Evolutionary conservation across 2,329 filamentous ascomycete genomes (phyloP), one percentile per base, ranked within the genome.

Genomic region (Exophiala sp.): DNA sequence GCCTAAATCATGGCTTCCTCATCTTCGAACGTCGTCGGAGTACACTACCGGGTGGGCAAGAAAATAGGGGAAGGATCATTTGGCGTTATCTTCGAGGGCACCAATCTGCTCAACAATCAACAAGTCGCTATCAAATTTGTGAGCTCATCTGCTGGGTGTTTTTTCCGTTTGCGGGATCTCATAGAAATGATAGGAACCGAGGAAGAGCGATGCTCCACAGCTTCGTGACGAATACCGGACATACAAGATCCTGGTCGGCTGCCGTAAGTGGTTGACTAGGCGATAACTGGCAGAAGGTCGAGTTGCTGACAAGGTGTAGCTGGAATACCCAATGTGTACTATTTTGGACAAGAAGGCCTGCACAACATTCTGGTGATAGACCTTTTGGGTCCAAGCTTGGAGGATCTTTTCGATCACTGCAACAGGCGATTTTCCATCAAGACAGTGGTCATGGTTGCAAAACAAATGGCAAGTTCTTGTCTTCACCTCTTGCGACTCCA

Each of bases 41-140:
- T 99, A 64, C 94, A 99, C 78, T 99, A 99, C 75, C 84, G 94
- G 63, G 94, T 99, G 63, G 94, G 94, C 67, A 97, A 97, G 84
- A 99, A 99, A 80, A 97, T 99, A 66, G 94, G 94, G 72, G 94
- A 97, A 83, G 92, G 92, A 62, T 96, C 91, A 36, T 97, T 97
- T 69, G 92, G 92, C 79, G 94, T 97, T 66, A 96, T 97, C 70
- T 97, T 97, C 69, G 94, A 97, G 75, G 94, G 94, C 65, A 97
- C 91, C 69, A 99, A 99, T 73, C 82, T 99, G 66, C 81, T 99
- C 73, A 99, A 99, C 80, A 96, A 95, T 75, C 94, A 97, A 74
- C 91, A 96, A 77, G 92, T 99, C 60, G 94, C 94, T 68, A 99
- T 99, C 80, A 99, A 99, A 80, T 99, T 99, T 76, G 90, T 95